Evolutionary conservation across 768 basidiomycete genomes (phyloP).

Genomic region (Sarcomyxa edulis): DNA sequence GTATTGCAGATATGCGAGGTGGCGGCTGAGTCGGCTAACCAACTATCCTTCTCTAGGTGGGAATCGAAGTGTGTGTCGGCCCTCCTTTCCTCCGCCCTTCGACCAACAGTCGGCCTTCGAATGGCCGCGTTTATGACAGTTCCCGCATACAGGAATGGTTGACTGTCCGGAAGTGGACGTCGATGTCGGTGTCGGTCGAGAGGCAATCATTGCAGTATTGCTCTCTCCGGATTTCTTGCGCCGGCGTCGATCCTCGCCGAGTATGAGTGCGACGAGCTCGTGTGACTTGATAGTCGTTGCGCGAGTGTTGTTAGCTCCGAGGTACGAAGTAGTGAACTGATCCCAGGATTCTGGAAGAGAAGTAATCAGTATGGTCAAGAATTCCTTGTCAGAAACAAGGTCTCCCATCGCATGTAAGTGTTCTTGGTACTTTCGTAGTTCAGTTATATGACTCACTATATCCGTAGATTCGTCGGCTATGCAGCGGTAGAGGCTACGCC

Average conservation of each 20-base stretch:
- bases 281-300: slow-evolving; percentile 13
- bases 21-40: too few species aligned
- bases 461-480: slow-evolving; percentile 21
- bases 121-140: slow-evolving; percentile 23
- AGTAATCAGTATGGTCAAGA: slow-evolving; percentile 22
- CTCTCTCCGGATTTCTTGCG: slow-evolving; percentile 21
- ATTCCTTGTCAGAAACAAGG: slow-evolving; percentile 21
- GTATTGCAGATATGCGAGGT: too few species aligned
- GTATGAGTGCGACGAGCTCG: slow-evolving; percentile 18
- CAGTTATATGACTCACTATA: slow-evolving; percentile 25
- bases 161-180: too few species aligned
- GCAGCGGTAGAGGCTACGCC: slow-evolving; percentile 19
- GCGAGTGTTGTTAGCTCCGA: too few species aligned
- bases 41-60: too few species aligned
- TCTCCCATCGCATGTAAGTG: slow-evolving; percentile 16
- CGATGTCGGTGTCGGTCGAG: too few species aligned
- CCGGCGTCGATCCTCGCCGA: slow-evolving; percentile 17
- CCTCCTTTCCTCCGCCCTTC: slow-evolving; percentile 14
- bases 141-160: too few species aligned
- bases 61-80: too few species aligned
- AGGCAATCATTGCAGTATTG: slow-evolving; percentile 12
- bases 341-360: slow-evolving; percentile 29
- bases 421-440: slow-evolving; percentile 17
- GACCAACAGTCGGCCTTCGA: slow-evolving; percentile 17
- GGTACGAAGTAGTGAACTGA: slow-evolving; percentile 17